Evolutionary conservation across 2,329 filamentous ascomycete species (phyloP).

Genomic region (Calonectria pauciramosa): DNA sequence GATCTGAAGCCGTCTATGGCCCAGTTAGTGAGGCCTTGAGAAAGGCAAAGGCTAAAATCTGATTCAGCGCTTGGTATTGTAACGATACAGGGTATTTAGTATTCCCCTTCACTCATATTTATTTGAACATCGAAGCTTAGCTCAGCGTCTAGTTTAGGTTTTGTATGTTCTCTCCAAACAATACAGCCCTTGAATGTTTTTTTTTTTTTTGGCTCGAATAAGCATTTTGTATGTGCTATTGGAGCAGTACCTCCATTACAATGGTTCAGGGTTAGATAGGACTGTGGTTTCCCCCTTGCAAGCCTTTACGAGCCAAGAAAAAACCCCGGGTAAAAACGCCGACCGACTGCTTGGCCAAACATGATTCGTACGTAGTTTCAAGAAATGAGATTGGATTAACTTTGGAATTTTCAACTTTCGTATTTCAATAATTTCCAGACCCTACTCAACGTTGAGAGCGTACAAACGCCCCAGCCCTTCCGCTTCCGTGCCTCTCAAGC

Average conservation of each 20-base stretch:
- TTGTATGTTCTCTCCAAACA: neutral
- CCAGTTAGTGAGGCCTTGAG: neutral
- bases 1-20: neutral
- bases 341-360: neutral
- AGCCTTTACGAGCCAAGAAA: neutral
- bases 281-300: neutral
- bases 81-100: neutral
- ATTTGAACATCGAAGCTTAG: neutral
- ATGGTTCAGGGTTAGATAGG: too few relatives aligned
- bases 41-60: neutral
- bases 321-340: neutral
- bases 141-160: too few relatives aligned
- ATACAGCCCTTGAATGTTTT: too few relatives aligned
- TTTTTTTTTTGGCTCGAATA: too few relatives aligned
- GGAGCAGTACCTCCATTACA: too few relatives aligned
- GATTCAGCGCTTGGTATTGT: neutral
- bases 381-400: neutral
- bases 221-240: too few relatives aligned
- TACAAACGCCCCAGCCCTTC: neutral
- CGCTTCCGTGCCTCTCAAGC: neutral
- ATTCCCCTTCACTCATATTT: neutral
- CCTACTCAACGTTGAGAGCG: neutral
- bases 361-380: neutral
- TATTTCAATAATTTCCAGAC: neutral
- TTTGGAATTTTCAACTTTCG: neutral